Evolutionary conservation across 495 filamentous ascomycete genomes (phyloP), one percentile per base, ranked within the genome.

Genomic region (Aspergillus hancockii): DNA sequence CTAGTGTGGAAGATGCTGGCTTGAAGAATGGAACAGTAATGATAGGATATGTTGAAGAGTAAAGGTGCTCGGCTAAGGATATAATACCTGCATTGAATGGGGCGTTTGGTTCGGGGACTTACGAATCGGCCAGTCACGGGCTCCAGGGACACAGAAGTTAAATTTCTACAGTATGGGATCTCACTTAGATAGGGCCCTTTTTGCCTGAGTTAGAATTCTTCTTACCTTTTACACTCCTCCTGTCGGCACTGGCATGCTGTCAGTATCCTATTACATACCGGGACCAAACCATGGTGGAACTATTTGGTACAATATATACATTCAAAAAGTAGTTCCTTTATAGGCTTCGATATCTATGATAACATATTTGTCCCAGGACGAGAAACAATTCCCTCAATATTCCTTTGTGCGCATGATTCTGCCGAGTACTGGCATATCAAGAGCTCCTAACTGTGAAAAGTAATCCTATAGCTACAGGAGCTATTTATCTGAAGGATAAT

Each of bases 21-120:
- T 70, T 98, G 61, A 93, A 90, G 75, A 93, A 93, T 64, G 91
- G 86, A 14, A 96, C 90, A 0, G 86, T 98, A 36, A 97, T 95
- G 89, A 87, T 98, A 40, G 94, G 96, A 68, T 95, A 88, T 65
- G 69, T 91, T 52, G 87, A 90, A 67, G 85, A 87, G 14, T 88
- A 79, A 66, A 19, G 18, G 10, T 5, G 4, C 49, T 18, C 38
- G 32, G 19, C 38, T 53, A 19, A 47, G 43, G 21, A 21, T 23
- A 47, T 47, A 19, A 23, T 14, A 47, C 25, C 25, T 52, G 49
- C 49, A 50, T 56, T 63, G 60, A 34, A 54, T 45, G 34, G 49
- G 64, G 54, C 62, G 62, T 66, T 55, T 36, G 25, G 38, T 14
- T 43, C 21, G 50, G 34, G 34, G 50, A 9, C 34, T 38, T 38